Evolutionary conservation across 345 rosid species (phyloP), one percentile per base, ranked within the genome.

Genomic region (Firmiana major): DNA sequence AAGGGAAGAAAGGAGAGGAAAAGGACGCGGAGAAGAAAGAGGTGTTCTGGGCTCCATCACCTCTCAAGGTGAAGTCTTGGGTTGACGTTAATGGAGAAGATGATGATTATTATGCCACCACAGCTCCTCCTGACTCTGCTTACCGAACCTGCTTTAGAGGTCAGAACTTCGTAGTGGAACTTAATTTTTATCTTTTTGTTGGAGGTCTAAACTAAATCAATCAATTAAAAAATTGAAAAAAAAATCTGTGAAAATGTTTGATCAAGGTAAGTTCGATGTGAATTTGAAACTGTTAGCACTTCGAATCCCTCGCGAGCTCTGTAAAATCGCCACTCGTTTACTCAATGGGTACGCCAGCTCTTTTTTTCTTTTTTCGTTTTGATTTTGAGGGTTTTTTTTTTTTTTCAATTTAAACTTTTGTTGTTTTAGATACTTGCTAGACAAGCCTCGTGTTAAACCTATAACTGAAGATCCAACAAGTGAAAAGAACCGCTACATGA

Each of bases 391-490:
- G 7, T 49, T 9, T 64, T 21, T 6, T 31, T 53, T 46, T 36
- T 31, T 19, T 12, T 38, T n/a, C n/a, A n/a, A 28, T 43, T 11
- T 66, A 13, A 21, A 0, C 15, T 24, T 53, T 21, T 71, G 63
- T 8, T 36, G 0, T 34, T 81, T 79, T 85, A 95, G 99, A 64
- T 92, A 89, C 86, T 85, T 95, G 89, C 88, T 95, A 60, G 89
- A 92, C 75, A 95, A 85, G 89, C 85, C 93, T 63, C 87, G 98
- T 10, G 81, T 91, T 75, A 94, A 94, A 72, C 98, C 98, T 2
- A 83, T 94, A 43, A 85, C 83, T 5, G 97, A 93, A 81, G 97
- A 93, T 72, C 94, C 93, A 42, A 79, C 87, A 1, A 80, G 86
- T 66, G 90, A 88, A 51, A 86, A 83, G 79, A 85, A 84, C 67